Evolutionary conservation across 1,284 basidiomycete species (phyloP).

Genomic region (Cystobasidium slooffiae): DNA sequence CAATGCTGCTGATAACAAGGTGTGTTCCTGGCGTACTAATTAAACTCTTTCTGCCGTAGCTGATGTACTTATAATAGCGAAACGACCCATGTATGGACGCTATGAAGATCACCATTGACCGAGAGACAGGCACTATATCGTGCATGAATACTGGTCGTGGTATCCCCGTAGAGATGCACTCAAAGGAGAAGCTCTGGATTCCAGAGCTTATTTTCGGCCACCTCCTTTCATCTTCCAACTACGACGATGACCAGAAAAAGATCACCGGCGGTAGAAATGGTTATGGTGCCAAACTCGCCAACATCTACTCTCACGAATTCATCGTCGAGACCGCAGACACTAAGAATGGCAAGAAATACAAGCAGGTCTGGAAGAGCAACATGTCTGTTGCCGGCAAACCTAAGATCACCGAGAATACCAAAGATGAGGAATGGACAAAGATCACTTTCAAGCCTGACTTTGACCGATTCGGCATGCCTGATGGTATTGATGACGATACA

Average conservation of each 20-base stretch:
- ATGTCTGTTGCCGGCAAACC: slow-evolving; percentile 86
- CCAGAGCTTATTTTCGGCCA: slow-evolving; percentile 98
- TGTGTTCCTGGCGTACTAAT: slow-evolving; percentile 53
- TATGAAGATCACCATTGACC: slow-evolving; percentile 83
- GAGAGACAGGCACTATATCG: slow-evolving; percentile 82
- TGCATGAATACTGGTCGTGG: slow-evolving; percentile 96
- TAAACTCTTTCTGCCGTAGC: not conserved
- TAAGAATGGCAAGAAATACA: slow-evolving; percentile 85
- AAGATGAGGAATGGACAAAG: slow-evolving; percentile 87
- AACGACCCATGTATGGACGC: slow-evolving; percentile 87
- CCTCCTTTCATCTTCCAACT: slow-evolving; percentile 93
- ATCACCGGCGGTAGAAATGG: slow-evolving; percentile 93
- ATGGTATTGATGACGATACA: slow-evolving; percentile 86
- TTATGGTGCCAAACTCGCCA: slow-evolving; percentile 96
- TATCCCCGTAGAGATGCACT: slow-evolving; percentile 96
- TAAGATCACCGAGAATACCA: slow-evolving; percentile 89
- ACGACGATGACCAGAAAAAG: slow-evolving; percentile 99
- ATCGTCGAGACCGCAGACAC: slow-evolving; percentile 97
- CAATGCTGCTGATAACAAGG: slow-evolving; percentile 99
- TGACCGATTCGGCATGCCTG: slow-evolving; percentile 83
- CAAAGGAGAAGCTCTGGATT: slow-evolving; percentile 91
- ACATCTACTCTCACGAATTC: slow-evolving; percentile 98
- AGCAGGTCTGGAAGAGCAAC: slow-evolving; percentile 92
- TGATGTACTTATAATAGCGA: slow-evolving; percentile 63
- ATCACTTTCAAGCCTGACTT: slow-evolving; percentile 96